These are phyloP conservation scores for Apiospora kogelbergensis DNA, from an alignment of 2,329 filamentous ascomycete species.

Conservation along the genomic window DNA sequence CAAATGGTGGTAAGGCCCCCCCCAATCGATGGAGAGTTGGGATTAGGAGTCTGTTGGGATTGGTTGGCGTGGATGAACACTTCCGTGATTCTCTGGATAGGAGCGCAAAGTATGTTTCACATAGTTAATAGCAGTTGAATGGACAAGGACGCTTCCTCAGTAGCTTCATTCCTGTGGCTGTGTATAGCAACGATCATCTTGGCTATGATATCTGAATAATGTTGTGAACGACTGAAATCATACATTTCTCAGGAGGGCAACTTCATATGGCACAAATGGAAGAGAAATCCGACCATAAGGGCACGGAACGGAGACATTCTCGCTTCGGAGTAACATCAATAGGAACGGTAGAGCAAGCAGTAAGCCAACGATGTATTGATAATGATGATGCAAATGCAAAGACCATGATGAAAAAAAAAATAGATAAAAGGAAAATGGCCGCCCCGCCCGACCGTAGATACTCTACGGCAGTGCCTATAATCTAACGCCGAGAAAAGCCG, in stretches of 20 bases:
- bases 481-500: neutral
- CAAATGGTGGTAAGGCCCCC: too few relatives aligned
- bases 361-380: neutral
- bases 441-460: neutral
- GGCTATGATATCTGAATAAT: too few relatives aligned
- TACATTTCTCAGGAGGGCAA: neutral
- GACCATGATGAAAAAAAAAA: neutral
- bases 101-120: too few relatives aligned
- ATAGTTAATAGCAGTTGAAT: too few relatives aligned
- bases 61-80: too few relatives aligned
- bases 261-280: neutral
- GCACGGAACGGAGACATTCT: neutral
- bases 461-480: neutral
- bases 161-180: too few relatives aligned
- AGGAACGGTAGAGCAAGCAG: neutral
- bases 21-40: too few relatives aligned
- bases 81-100: too few relatives aligned
- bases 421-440: neutral
- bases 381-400: neutral
- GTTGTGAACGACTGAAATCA: neutral
- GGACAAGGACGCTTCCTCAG: too few relatives aligned
- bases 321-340: neutral
- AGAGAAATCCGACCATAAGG: neutral
- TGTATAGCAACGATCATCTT: too few relatives aligned
- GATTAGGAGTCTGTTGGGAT: too few relatives aligned